Evolutionary conservation across 805 yeast genomes (phyloP).

Genomic region (Priceomyces castillae): DNA sequence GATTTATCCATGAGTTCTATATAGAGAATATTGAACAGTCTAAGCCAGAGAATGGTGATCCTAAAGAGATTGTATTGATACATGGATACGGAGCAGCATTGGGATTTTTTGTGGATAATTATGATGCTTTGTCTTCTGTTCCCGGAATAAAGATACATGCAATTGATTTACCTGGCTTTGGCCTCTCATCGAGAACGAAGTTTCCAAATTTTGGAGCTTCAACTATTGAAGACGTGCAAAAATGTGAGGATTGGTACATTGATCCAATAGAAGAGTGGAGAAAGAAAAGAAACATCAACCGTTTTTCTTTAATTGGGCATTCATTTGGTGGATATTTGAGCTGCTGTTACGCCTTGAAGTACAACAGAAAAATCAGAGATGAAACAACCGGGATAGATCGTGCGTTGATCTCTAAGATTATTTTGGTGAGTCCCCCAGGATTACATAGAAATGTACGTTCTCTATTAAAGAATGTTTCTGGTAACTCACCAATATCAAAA

Average conservation of each 20-base stretch:
- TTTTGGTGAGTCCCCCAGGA: conserved; percentile 44
- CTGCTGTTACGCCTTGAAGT: conserved; percentile 42
- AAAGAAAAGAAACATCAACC: conserved; percentile 29
- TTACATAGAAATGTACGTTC: conserved; percentile 36
- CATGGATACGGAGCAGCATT: conserved; percentile 96
- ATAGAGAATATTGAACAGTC: conserved; percentile 50
- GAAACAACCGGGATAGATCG: conserved; percentile 15
- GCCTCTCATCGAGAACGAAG: conserved; percentile 59
- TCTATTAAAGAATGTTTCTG: conserved; percentile 19
- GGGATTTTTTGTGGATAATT: conserved; percentile 74
- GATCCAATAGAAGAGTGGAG: conserved; percentile 46
- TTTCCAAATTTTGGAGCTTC: conserved; percentile 31
- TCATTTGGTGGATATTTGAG: conserved; percentile 46
- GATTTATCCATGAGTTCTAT: conserved; percentile 73
- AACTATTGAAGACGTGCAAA: conserved; percentile 33
- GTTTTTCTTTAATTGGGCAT: conserved; percentile 41
- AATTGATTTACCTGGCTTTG: conserved; percentile 70
- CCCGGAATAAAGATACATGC: conserved; percentile 62
- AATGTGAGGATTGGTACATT: conserved; percentile 43
- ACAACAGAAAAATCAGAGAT: conserved; percentile 24
- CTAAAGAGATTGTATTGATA: conserved; percentile 62
- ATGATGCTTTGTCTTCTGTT: conserved; percentile 45
- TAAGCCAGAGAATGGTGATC: conserved; percentile 23
- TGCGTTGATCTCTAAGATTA: conserved; percentile 34
- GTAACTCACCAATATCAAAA: conserved; percentile 10